Conservation (phyloP, 768 basidiomycete genomes). For the Mycena amicta region DNA sequence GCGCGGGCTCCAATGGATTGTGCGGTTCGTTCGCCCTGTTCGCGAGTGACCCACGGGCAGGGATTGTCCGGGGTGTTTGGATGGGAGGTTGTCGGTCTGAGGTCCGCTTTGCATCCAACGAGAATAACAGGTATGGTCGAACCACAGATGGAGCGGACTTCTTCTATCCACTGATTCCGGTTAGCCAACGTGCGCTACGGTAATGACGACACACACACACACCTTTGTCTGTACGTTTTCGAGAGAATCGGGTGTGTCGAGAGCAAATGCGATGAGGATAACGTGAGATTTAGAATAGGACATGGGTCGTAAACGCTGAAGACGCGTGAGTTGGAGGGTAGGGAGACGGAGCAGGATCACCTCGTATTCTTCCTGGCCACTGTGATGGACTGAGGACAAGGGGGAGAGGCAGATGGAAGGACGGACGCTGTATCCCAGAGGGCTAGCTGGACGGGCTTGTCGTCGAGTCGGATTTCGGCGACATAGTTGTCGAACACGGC, state of each 20-base stretch:
- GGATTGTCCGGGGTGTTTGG: conserved; percentile 49
- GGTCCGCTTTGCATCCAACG: conserved; percentile 94
- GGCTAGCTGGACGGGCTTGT: conserved; percentile 95
- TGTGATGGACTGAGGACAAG: conserved; percentile 35
- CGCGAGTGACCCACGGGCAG: conserved; percentile 66
- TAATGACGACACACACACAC: conserved; percentile 20
- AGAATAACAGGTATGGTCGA: conserved; percentile 90
- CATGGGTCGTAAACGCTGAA: conserved; percentile 88
- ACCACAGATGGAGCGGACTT: conserved; percentile 96
- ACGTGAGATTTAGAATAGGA: conserved; percentile 99
- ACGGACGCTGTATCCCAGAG: conserved; percentile 99
- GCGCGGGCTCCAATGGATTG: conserved; percentile 84
- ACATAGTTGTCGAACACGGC: conserved; percentile 99
- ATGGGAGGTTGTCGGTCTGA: conserved; percentile 63
- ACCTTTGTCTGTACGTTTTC: conserved; percentile 96
- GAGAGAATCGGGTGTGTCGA: conserved; percentile 95
- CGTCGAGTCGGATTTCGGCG: conserved; percentile 96
- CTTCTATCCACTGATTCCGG: conserved; percentile 87
- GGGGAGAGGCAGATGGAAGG: conserved; percentile 6
- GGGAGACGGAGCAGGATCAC: too few relatives aligned
- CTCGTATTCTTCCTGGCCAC: conserved; percentile 99
- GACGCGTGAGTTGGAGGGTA: conserved; percentile 16
- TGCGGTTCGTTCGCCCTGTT: conserved; percentile 82
- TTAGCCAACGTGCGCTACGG: conserved; percentile 6
- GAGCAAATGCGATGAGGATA: conserved; percentile 94